Percentiles rank a stretch among this genome's conserved stretches.
Evolutionary conservation across 2,329 filamentous ascomycete genomes (phyloP).

Genomic region (Clonostachys chloroleuca): DNA sequence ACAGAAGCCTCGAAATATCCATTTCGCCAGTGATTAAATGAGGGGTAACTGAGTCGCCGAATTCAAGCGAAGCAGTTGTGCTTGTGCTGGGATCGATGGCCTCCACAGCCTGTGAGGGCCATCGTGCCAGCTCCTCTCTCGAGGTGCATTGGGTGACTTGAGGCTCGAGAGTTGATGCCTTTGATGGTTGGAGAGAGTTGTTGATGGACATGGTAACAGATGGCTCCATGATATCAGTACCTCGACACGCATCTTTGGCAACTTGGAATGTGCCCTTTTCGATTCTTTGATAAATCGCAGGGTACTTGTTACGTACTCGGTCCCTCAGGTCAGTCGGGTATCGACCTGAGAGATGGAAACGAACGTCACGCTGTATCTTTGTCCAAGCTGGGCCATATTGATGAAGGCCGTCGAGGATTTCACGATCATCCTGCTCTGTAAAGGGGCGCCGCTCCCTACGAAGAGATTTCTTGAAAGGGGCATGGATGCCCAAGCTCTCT

Average conservation of each 20-base stretch:
- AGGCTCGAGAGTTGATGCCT: slow-evolving; percentile 29
- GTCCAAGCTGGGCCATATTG: slow-evolving; percentile 61
- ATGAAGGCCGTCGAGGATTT: slow-evolving; percentile 57
- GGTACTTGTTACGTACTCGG: slow-evolving; percentile 60
- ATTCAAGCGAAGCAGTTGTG: slow-evolving; percentile 26
- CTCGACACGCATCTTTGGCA: slow-evolving; percentile 32
- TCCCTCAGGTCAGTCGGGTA: slow-evolving; percentile 62
- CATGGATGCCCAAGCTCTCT: slow-evolving; percentile 53
- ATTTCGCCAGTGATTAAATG: slow-evolving; percentile 48
- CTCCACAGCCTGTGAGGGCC: slow-evolving; percentile 21
- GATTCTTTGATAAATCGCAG: slow-evolving; percentile 50
- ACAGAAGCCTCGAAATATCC: slow-evolving; percentile 55
- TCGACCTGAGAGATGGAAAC: slow-evolving; percentile 51
- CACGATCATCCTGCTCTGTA: slow-evolving; percentile 56
- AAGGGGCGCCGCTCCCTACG: slow-evolving; percentile 58
- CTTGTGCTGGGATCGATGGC: background rate
- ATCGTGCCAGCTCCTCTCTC: slow-evolving; percentile 41
- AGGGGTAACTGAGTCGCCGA: slow-evolving; percentile 31
- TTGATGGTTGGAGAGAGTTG: slow-evolving; percentile 33
- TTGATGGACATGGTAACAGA: slow-evolving; percentile 44
- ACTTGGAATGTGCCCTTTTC: slow-evolving; percentile 48
- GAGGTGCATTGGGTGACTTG: slow-evolving; percentile 33
- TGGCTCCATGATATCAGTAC: slow-evolving; percentile 43
- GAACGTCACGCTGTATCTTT: slow-evolving; percentile 56
- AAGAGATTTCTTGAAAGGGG: slow-evolving; percentile 57